phyloP scores from a whole-genome alignment of 257 asterid genomes.

The Solanum commersonii region DNA sequence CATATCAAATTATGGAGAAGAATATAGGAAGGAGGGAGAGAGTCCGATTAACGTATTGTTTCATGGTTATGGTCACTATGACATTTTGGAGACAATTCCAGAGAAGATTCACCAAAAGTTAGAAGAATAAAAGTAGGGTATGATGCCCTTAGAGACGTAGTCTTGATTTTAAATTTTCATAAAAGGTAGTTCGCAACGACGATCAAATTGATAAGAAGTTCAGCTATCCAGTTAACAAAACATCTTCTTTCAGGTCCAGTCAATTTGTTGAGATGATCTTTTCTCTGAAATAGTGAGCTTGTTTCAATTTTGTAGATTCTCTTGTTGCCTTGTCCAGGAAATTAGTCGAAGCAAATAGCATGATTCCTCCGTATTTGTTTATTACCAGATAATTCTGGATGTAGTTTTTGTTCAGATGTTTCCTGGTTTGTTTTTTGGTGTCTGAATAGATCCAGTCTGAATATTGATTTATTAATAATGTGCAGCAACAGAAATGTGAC shows the following conservation, averaged over 20 bases:
- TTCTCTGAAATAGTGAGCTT: conserved; percentile 1
- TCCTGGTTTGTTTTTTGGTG: not conserved
- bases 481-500: not conserved
- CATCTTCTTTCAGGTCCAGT: not conserved
- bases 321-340: not conserved
- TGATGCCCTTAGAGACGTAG: not conserved
- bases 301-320: conserved; percentile 28
- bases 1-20: conserved; percentile 65
- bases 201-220: not conserved
- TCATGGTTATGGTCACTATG: conserved; percentile 89
- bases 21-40: conserved; percentile 36
- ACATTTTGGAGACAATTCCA: conserved; percentile 42
- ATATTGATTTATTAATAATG: not conserved
- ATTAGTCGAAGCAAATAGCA: not conserved
- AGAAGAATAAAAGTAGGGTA: conserved; percentile 8
- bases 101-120: conserved; percentile 8
- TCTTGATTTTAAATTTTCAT: not conserved
- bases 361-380: not conserved
- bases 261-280: conserved; percentile 11
- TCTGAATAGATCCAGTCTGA: not conserved
- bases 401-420: not conserved
- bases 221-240: conserved; percentile 1
- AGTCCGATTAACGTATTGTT: conserved; percentile 50
- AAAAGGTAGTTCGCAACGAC: not conserved
- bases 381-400: not conserved